Evolutionary conservation across 257 asterid species (phyloP).

Genomic region (Penstemon newberryi): DNA sequence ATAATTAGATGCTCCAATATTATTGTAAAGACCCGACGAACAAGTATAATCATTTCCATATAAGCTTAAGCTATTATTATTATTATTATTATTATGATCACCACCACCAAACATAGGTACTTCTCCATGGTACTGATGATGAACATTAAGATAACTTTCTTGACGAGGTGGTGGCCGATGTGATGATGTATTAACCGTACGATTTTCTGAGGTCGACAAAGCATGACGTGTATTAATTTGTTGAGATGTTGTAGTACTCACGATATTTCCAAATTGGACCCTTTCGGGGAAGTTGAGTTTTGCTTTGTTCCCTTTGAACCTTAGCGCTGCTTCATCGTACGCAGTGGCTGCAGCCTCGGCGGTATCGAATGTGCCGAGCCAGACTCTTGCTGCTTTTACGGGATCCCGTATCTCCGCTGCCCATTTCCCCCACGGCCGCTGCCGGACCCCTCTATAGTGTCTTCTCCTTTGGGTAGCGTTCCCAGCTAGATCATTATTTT

Average conservation of each 20-base stretch:
- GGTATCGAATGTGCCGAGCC: constrained; percentile 78
- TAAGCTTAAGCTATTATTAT: not conserved
- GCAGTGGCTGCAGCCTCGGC: constrained; percentile 85
- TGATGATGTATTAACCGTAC: constrained; percentile 2
- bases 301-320: constrained; percentile 86
- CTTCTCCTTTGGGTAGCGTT: constrained; percentile 43
- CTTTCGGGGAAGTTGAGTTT: constrained; percentile 88
- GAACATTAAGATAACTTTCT: constrained; percentile 29
- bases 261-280: constrained; percentile 48
- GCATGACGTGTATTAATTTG: too few relatives aligned
- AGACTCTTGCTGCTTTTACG: constrained; percentile 75
- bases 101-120: constrained; percentile 32
- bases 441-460: constrained; percentile 81
- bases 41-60: constrained; percentile 21
- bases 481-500: constrained; percentile 16
- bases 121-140: constrained; percentile 32
- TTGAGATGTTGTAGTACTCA: not conserved
- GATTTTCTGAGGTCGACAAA: not conserved
- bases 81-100: not conserved
- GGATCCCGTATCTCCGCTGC: constrained; percentile 90
- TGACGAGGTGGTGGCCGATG: constrained; percentile 17
- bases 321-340: constrained; percentile 78
- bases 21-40: not conserved
- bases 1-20: constrained; percentile 26
- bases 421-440: constrained; percentile 95